Percentiles rank a stretch among this genome's conserved stretches.
Conservation (phyloP, 257 asterid species). For the Cynanchum wilfordii region DNA sequence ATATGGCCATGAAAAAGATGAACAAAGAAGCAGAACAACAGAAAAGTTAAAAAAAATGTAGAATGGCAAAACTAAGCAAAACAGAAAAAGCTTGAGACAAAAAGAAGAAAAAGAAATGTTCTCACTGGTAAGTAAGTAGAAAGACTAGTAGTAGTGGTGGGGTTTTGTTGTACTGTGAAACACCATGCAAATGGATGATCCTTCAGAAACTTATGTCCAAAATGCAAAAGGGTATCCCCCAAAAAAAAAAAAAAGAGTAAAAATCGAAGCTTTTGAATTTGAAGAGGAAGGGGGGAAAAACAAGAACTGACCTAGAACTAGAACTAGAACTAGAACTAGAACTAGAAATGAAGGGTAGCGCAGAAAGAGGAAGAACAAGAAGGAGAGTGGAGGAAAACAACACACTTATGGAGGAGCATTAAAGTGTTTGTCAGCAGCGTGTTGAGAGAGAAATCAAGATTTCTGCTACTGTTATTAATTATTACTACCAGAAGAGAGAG, state of each 20-base stretch:
- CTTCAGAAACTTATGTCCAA: not conserved
- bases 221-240: not conserved
- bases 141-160: not conserved
- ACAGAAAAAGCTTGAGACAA: not conserved
- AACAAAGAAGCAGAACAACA: constrained; percentile 4
- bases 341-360: not conserved
- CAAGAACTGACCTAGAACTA: not conserved
- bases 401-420: constrained; percentile 6
- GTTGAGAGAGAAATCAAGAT: not conserved
- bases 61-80: not conserved
- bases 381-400: not conserved
- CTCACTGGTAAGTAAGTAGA: not conserved
- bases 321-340: too few relatives aligned
- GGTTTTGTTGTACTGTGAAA: not conserved
- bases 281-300: not conserved
- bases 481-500: constrained; percentile 3
- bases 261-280: constrained; percentile 1
- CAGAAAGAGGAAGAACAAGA: not conserved
- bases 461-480: not conserved
- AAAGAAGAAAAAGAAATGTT: not conserved
- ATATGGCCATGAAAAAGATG: constrained; percentile 1
- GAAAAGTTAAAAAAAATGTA: not conserved
- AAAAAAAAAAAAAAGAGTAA: too few relatives aligned
- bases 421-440: constrained; percentile 10
- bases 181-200: constrained; percentile 2